phyloP scores from a whole-genome alignment of 2,329 filamentous ascomycete species.

The Paraphoma sp. region DNA sequence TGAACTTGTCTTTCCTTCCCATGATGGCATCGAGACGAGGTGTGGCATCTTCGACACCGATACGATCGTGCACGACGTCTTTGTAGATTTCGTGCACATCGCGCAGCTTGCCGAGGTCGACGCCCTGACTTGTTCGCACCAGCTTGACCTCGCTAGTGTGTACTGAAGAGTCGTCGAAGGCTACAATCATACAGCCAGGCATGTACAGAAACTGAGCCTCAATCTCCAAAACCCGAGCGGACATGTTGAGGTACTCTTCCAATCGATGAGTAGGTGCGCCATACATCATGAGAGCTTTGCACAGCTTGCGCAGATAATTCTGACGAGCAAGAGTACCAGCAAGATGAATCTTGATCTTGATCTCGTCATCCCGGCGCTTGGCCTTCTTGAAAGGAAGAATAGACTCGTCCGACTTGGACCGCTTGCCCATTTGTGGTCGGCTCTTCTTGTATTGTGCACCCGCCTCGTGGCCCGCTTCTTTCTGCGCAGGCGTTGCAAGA shows the following conservation, averaged over 20 bases:
- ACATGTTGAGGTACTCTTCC: slow-evolving; percentile 92
- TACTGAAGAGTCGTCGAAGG: slow-evolving; percentile 76
- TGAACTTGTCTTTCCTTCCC: slow-evolving; percentile 62
- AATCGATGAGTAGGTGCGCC: slow-evolving; percentile 90
- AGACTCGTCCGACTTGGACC: slow-evolving; percentile 44
- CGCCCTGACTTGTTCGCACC: slow-evolving; percentile 70
- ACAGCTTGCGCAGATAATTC: slow-evolving; percentile 82
- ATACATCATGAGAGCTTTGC: slow-evolving; percentile 85
- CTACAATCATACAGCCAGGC: slow-evolving; percentile 92
- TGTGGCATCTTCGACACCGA: slow-evolving; percentile 74
- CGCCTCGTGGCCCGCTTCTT: slow-evolving; percentile 52
- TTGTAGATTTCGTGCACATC: slow-evolving; percentile 82
- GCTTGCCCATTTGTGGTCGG: slow-evolving; percentile 46
- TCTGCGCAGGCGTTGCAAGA: slow-evolving; percentile 50
- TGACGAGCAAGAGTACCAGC: slow-evolving; percentile 78
- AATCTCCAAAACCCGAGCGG: slow-evolving; percentile 84
- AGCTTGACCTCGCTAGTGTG: slow-evolving; percentile 84
- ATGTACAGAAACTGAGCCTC: slow-evolving; percentile 90
- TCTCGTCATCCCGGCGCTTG: slow-evolving; percentile 56
- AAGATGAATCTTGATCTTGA: slow-evolving; percentile 67
- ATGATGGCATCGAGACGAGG: slow-evolving; percentile 68
- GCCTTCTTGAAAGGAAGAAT: slow-evolving; percentile 47
- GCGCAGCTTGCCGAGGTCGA: slow-evolving; percentile 75
- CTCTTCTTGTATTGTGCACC: slow-evolving; percentile 49
- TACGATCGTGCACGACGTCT: slow-evolving; percentile 78